phyloP scores from a whole-genome alignment of 345 rosid species.

The Trapa bicornis region DNA sequence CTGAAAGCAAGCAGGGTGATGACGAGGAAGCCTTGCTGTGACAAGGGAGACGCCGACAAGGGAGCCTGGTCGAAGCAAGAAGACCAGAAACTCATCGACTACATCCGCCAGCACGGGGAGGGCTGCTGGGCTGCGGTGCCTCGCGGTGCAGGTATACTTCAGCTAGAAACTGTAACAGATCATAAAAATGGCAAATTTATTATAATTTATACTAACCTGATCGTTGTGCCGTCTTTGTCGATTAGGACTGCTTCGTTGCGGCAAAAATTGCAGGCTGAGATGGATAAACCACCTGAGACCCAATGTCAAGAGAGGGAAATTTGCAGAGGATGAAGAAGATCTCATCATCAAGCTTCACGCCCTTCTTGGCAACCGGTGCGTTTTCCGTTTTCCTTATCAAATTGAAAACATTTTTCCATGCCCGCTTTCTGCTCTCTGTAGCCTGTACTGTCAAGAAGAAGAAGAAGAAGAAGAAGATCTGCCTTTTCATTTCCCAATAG shows the following conservation, averaged over 20 bases:
- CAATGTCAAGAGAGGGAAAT: slow-evolving; percentile 31
- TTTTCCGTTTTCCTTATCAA: neutral
- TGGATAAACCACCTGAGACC: slow-evolving; percentile 40
- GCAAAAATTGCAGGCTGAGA: slow-evolving; percentile 33
- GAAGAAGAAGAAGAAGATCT: too few relatives aligned
- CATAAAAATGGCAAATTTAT: too few relatives aligned
- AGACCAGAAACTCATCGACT: slow-evolving; percentile 30
- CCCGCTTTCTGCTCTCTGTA: too few relatives aligned
- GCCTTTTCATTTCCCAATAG: too few relatives aligned
- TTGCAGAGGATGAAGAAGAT: slow-evolving; percentile 38
- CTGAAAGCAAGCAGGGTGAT: too few relatives aligned
- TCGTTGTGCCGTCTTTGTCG: neutral
- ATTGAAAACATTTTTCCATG: too few relatives aligned
- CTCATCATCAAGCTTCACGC: slow-evolving; percentile 43
- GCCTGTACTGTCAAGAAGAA: neutral
- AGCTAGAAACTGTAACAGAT: too few relatives aligned
- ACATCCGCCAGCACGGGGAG: slow-evolving; percentile 29
- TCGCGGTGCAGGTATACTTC: slow-evolving; percentile 23
- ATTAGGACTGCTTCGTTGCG: slow-evolving; percentile 32
- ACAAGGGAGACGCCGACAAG: slow-evolving; percentile 25
- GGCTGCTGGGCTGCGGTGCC: slow-evolving; percentile 33
- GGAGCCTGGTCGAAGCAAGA: slow-evolving; percentile 41
- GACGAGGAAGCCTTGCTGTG: slow-evolving; percentile 35
- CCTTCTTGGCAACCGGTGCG: slow-evolving; percentile 31
- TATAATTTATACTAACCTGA: too few relatives aligned